Evolutionary conservation across 164 flowering plant species (phyloP).

Genomic region (Dillenia turbinata): DNA sequence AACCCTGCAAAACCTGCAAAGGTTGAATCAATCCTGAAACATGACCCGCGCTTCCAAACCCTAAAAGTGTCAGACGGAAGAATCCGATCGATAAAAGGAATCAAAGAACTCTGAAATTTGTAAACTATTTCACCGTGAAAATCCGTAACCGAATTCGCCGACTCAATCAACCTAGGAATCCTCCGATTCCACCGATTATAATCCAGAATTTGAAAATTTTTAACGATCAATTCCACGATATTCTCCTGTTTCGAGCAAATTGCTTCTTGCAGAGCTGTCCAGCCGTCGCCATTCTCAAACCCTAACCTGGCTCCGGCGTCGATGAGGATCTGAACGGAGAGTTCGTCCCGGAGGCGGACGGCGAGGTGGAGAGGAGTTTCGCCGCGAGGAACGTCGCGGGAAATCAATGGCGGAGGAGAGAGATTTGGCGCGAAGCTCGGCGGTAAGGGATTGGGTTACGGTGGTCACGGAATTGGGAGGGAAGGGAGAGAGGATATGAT

Average conservation of each 20-base stretch:
- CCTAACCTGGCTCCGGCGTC: conserved; percentile 25
- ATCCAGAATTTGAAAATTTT: conserved; percentile 23
- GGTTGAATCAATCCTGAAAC: conserved; percentile 31
- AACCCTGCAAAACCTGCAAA: conserved; percentile 33
- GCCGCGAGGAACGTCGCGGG: conserved; percentile 20
- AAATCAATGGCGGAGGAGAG: conserved; percentile 17
- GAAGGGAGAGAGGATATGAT: conserved; percentile 15
- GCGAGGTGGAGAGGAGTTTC: conserved; percentile 27
- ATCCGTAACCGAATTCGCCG: conserved; percentile 24
- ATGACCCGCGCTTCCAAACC: conserved; percentile 30
- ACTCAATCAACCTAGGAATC: conserved; percentile 24
- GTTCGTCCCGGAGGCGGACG: conserved; percentile 16
- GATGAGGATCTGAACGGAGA: conserved; percentile 21
- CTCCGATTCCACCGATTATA: conserved; percentile 29
- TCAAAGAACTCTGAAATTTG: conserved; percentile 30
- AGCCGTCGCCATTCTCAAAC: conserved; percentile 22
- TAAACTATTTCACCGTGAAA: conserved; percentile 30
- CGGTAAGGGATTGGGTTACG: conserved; percentile 16
- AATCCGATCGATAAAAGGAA: conserved; percentile 26
- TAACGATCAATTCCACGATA: conserved; percentile 22
- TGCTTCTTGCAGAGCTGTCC: conserved; percentile 26
- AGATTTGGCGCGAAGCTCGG: conserved; percentile 18
- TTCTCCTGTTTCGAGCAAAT: conserved; percentile 21
- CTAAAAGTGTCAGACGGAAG: conserved; percentile 29
- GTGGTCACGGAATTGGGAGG: conserved; percentile 14